These are phyloP conservation scores for Plasmodium vivax DNA, from an alignment of 169 alveolate species.

Conservation along the genomic window DNA sequence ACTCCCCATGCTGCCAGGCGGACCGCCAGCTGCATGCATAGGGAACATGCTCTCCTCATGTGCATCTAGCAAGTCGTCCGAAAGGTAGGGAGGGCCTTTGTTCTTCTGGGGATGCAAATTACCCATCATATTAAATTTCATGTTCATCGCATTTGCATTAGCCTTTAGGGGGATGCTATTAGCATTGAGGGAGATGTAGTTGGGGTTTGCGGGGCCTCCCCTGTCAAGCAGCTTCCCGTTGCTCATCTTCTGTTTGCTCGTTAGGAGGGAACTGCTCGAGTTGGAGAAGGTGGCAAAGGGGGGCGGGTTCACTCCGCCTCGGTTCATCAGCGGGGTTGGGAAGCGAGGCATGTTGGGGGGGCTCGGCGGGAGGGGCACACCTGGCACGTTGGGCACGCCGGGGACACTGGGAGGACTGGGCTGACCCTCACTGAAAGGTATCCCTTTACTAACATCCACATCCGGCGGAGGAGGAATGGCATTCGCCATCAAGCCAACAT, in stretches of 20 bases:
- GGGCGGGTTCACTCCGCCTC: not conserved
- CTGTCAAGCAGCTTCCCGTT: not conserved
- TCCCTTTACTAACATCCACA: slow-evolving; percentile 21
- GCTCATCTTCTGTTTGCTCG: slow-evolving; percentile 9
- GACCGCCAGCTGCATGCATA: not conserved
- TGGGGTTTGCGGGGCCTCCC: not conserved
- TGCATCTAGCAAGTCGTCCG: not conserved
- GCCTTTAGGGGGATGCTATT: not conserved
- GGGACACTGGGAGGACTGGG: not conserved
- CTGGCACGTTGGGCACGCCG: no score
- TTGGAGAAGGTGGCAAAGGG: not conserved
- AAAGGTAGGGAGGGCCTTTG: not conserved
- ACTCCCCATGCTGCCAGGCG: not conserved
- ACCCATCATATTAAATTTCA: not conserved
- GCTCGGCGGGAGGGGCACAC: not conserved
- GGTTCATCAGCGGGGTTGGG: not conserved
- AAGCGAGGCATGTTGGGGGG: not conserved
- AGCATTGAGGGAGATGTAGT: slow-evolving; percentile 23
- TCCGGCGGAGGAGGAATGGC: slow-evolving; percentile 57
- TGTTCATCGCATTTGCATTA: slow-evolving; percentile 3
- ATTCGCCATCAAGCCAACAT: not conserved
- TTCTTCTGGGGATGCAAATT: not conserved
- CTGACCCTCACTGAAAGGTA: not conserved
- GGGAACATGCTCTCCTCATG: not conserved
- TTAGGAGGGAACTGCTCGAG: not conserved